phyloP scores from a whole-genome alignment of 2,329 filamentous ascomycete genomes.

The Fusarium dimerum region DNA sequence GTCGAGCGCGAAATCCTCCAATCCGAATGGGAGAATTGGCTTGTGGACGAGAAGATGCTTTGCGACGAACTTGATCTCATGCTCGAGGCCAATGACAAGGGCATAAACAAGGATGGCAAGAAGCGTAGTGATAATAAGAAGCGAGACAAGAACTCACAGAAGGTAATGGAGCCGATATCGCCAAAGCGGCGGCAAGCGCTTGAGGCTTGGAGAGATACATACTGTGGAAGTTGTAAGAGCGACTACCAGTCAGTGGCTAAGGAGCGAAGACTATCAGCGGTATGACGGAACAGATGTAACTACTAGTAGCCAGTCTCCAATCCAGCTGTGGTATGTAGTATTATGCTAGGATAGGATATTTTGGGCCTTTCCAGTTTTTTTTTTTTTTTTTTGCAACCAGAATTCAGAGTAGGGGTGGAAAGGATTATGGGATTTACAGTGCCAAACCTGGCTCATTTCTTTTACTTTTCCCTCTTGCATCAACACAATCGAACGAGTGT shows the following conservation, averaged over 20 bases:
- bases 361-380: too few species aligned
- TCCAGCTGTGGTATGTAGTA: background rate
- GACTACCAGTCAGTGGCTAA: conserved; percentile 41
- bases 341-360: too few species aligned
- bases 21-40: conserved; percentile 93
- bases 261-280: conserved; percentile 30
- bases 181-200: conserved; percentile 39
- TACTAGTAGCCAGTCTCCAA: too few species aligned
- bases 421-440: too few species aligned
- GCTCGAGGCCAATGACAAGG: conserved; percentile 36
- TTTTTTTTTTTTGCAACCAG: too few species aligned
- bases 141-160: conserved; percentile 31
- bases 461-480: too few species aligned
- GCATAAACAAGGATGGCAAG: conserved; percentile 14
- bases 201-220: conserved; percentile 51
- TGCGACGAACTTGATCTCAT: conserved; percentile 64
- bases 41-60: conserved; percentile 73
- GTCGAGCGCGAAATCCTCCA: conserved; percentile 84
- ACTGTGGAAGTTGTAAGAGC: conserved; percentile 57
- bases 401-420: too few species aligned
- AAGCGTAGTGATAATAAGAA: conserved; percentile 17
- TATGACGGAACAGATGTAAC: background rate
- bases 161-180: conserved; percentile 32
- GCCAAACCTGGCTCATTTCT: too few species aligned
- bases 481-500: too few species aligned